Evolutionary conservation across 1,284 basidiomycete genomes (phyloP), one percentile per base, ranked within the genome.

Genomic region (Ganoderma multipileum): DNA sequence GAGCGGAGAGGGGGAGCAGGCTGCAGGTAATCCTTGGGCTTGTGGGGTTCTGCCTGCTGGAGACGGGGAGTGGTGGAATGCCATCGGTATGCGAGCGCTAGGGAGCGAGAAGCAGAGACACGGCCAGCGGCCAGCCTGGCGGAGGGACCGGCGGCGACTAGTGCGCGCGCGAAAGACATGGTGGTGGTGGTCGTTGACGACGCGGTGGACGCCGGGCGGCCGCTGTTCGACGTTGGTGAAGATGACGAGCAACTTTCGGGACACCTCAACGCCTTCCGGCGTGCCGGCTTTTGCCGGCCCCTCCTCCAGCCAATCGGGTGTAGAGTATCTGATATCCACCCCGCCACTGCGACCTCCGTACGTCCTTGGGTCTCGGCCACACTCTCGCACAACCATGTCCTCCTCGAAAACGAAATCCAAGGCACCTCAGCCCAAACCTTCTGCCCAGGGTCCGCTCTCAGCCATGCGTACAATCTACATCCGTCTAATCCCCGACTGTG

Each of bases 361-460:
- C 36, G 42, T 20, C 33, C 33, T 33, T 33, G 33, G 33, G 33
- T 33, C 33, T 33, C 54, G n/a, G 44, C 55, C 54, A 50, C 30
- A 9, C 44, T 61, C 68, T 16, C 28, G 5, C 47, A 20, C 65
- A 30, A 42, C 77, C 72, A 83, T 83, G 81, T 81, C 81, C 55
- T 82, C 85, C 74, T 79, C 81, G 20, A 91, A 89, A 75, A 71
- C 85, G 70, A 91, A 90, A 76, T 71, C 83, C 50, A 83, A 80
- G 73, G 69, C 76, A 18, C 54, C 76, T 26, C 72, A 72, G 70
- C 58, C 73, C 69, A 91, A 90, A 78, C 76, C 80, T 8, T 81
- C 86, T 30, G 80, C 91, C 74, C 91, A 94, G 84, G 93, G 93
- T 94, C 80, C 79, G 85, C 80, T 54, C 28, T 36, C 18, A 58